Evolutionary conservation across 441 rosid species (phyloP).

Genomic region (Adansonia grandidieri): DNA sequence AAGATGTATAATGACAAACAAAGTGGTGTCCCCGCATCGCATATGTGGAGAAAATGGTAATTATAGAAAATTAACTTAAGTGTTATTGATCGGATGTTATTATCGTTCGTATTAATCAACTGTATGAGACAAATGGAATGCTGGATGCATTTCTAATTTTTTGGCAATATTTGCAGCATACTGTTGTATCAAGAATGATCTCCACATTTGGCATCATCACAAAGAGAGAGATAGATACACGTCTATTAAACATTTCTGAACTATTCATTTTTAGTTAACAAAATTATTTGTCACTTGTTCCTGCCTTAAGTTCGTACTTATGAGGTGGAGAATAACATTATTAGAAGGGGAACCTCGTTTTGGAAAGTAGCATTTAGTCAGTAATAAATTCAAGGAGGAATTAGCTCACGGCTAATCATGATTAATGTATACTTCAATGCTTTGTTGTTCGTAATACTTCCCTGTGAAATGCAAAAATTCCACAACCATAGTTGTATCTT

Average conservation of each 20-base stretch:
- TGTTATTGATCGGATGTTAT: neutral
- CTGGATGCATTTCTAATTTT: conserved; percentile 18
- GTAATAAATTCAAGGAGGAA: conserved; percentile 14
- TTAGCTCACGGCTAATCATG: conserved; percentile 1
- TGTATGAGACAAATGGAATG: neutral
- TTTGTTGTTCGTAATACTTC: conserved; percentile 8
- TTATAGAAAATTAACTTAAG: neutral
- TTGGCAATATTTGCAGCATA: neutral
- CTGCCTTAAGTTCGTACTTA: neutral
- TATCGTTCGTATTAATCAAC: neutral
- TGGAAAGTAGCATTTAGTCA: conserved; percentile 9
- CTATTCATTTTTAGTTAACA: neutral
- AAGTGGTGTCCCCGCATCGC: neutral
- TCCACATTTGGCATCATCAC: neutral
- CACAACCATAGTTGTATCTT: neutral
- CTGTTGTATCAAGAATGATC: neutral
- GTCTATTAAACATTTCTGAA: neutral
- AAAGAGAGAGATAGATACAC: neutral
- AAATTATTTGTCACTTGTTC: neutral
- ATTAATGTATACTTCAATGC: neutral
- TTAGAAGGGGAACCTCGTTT: conserved; percentile 11
- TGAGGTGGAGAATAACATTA: conserved; percentile 8
- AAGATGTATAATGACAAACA: neutral
- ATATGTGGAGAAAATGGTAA: neutral
- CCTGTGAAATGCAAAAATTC: conserved; percentile 4